Base-by-base conservation (phyloP, 75 land plant genomes). In the Isoetes taiwanensis region DNA sequence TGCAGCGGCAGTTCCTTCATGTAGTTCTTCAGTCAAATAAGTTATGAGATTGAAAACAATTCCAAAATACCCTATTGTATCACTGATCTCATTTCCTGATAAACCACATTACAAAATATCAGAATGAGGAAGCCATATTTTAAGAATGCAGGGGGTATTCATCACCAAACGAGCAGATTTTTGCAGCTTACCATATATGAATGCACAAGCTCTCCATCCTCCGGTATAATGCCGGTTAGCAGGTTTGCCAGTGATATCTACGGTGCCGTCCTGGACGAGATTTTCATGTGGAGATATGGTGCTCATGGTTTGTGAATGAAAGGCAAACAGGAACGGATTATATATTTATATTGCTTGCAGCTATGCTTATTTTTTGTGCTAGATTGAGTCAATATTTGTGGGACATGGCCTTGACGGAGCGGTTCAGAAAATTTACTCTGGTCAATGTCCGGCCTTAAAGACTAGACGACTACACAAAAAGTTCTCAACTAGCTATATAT, bases 1-100 rank as follows among this genome's bases (percentile, higher is more conserved):
- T 10, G 82, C 64, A 20, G 55, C 37, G 9, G 63, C 67, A 2
- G 37, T 8, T 1, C 71, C 69, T 57, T 79, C 54, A 17, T 28
- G 48, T 23, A 71, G 32, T 14, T 28, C 46, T 6, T 52, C 60
- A 0, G 65, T 75, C 27, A 79, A 32, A 33, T 75, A 79, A 21
- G 23, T 64, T 34, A 79, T 65, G 48, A 79, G 62, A 31, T 71
- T 71, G 16, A 61, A 39, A 24, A 34, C 41, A 19, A 64, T 64
- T 11, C 63, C 63, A 37, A 28, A 64, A 27, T 59, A 59, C 1
- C 32, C 26, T 1, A 59, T 46, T 16, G 52, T 59, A 23, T 59
- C 62, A 12, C 55, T 42, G 37, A 57, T 12, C 14, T 6, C 17
- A 12, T 19, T 11, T 19, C 19, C 10, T 10, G 9, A 12, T 9